These are phyloP conservation scores for Yamadazyma nakazawae DNA, from an alignment of 805 yeast genomes.

Conservation along the genomic window DNA sequence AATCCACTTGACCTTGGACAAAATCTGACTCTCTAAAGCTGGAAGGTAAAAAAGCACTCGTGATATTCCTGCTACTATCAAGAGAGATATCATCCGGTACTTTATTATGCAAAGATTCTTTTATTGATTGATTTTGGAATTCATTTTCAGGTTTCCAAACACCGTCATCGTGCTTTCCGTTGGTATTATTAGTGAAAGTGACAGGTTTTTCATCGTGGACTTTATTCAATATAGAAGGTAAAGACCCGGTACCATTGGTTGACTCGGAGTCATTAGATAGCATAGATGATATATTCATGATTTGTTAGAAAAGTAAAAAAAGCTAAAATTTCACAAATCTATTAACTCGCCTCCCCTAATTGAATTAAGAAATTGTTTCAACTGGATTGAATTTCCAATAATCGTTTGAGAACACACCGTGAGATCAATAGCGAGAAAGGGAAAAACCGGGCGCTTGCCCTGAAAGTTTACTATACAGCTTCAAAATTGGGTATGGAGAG, in stretches of 20 bases:
- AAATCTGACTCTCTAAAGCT: neutral
- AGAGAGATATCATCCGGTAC: neutral
- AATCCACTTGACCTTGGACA: constrained; percentile 1
- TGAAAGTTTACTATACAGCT: neutral
- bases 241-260: constrained; percentile 1
- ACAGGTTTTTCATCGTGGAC: neutral
- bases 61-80: neutral
- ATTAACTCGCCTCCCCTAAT: constrained; percentile 7
- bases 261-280: constrained; percentile 23
- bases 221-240: neutral
- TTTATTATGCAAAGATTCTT: neutral
- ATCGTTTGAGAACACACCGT: constrained; percentile 5
- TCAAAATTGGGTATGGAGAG: neutral
- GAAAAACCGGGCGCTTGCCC: constrained; percentile 6
- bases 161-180: neutral
- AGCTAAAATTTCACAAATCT: constrained; percentile 3
- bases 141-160: constrained; percentile 1
- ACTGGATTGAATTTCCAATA: constrained; percentile 4
- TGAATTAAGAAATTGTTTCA: constrained; percentile 4
- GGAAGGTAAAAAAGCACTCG: constrained; percentile 1
- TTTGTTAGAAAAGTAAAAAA: neutral
- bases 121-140: neutral
- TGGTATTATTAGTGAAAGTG: neutral
- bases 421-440: constrained; percentile 6
- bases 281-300: constrained; percentile 37